phyloP scores from a whole-genome alignment of 768 basidiomycete genomes.

The Russula dissimulans region DNA sequence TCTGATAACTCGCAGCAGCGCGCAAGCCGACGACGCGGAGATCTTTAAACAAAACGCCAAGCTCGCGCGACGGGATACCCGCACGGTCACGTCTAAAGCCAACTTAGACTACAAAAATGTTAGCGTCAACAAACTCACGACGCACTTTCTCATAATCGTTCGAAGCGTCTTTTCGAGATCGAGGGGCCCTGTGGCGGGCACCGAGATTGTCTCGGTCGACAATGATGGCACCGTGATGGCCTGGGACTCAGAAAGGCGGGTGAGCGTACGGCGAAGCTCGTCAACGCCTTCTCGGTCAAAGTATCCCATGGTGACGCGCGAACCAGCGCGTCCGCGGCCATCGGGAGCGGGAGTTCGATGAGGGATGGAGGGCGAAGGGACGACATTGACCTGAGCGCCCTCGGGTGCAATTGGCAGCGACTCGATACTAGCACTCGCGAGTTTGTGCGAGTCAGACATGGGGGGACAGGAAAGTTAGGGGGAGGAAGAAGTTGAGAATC shows the following conservation, averaged over 20 bases:
- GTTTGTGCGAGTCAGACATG: slow-evolving; percentile 3
- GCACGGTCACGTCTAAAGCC: slow-evolving; percentile 36
- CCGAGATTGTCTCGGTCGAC: slow-evolving; percentile 21
- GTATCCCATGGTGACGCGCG: slow-evolving; percentile 35
- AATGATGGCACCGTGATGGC: not conserved
- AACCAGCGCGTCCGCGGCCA: not conserved
- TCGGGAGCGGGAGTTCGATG: not conserved
- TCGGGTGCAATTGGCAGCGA: slow-evolving; percentile 6
- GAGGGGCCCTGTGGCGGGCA: slow-evolving; percentile 21
- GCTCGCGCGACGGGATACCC: slow-evolving; percentile 42
- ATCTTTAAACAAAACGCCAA: slow-evolving; percentile 53
- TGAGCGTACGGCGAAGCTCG: slow-evolving; percentile 32
- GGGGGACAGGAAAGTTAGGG: not conserved
- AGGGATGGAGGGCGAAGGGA: not conserved
- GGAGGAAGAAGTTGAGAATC: not conserved
- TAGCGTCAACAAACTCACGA: not conserved
- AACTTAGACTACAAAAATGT: not conserved
- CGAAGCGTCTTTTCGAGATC: slow-evolving; percentile 26
- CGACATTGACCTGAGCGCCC: not conserved
- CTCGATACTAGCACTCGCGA: not conserved
- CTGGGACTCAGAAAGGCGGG: slow-evolving; percentile 10
- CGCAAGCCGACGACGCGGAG: slow-evolving; percentile 54
- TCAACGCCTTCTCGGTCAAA: slow-evolving; percentile 47
- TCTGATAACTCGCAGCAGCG: slow-evolving; percentile 42
- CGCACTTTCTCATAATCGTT: slow-evolving; percentile 21